Percentiles rank a stretch among this genome's conserved stretches.
These are phyloP conservation scores for Lasiodiplodia hormozganensis DNA, from an alignment of 2,329 filamentous ascomycete species.

Conservation along the genomic window DNA sequence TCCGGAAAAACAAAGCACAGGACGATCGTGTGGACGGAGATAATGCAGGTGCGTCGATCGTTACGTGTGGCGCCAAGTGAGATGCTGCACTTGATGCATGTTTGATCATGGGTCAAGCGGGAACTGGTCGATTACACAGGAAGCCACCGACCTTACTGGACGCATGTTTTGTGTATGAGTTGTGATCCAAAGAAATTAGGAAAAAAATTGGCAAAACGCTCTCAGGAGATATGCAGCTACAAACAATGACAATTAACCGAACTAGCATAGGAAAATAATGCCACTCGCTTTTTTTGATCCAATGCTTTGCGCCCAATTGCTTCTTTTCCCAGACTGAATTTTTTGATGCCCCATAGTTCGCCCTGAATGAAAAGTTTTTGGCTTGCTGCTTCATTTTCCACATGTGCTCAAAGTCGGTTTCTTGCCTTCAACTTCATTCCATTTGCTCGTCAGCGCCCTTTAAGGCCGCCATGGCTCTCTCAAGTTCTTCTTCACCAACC, in stretches of 20 bases:
- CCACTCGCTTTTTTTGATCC: neutral
- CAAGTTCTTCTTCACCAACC: constrained; percentile 75
- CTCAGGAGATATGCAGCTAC: neutral
- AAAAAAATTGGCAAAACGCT: neutral
- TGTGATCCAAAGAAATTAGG: neutral
- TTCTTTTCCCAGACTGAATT: neutral
- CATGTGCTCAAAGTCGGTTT: neutral
- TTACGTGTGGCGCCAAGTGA: neutral
- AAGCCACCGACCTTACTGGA: neutral
- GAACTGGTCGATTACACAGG: neutral
- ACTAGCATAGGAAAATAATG: neutral
- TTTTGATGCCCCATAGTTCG: neutral
- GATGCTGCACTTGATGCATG: neutral
- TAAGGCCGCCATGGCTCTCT: constrained; percentile 76
- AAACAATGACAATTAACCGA: neutral
- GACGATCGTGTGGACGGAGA: neutral
- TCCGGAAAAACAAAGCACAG: neutral
- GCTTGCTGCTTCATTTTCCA: neutral
- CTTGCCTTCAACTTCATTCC: neutral
- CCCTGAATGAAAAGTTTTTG: neutral
- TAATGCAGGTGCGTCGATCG: neutral
- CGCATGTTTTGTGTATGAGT: neutral
- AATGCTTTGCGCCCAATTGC: neutral
- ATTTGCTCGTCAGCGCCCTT: constrained; percentile 46
- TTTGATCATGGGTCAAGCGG: neutral